Percentiles rank a stretch among this genome's conserved stretches.
Conservation (phyloP, 495 filamentous ascomycete species). For the Cercophora scortea region DNA sequence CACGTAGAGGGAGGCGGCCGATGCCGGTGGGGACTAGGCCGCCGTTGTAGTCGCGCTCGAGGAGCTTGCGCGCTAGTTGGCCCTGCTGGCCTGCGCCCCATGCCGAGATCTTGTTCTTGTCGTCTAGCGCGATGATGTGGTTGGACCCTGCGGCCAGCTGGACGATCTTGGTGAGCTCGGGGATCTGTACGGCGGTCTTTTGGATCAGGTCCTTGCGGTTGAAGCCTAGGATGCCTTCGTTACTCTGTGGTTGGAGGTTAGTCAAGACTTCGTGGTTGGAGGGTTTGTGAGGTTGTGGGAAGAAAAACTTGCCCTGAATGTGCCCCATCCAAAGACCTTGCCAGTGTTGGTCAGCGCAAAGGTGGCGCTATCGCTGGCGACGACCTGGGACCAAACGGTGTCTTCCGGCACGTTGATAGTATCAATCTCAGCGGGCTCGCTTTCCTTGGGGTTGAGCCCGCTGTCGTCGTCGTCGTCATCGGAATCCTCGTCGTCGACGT, state of each 20-base stretch:
- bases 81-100: slow-evolving; percentile 70
- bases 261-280: no score
- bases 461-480: slow-evolving; percentile 32
- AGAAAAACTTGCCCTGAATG: slow-evolving; percentile 32
- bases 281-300: no score
- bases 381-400: slow-evolving; percentile 51
- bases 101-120: slow-evolving; percentile 54
- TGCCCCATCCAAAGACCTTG: slow-evolving; percentile 61
- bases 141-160: slow-evolving; percentile 56
- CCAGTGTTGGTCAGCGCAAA: slow-evolving; percentile 60
- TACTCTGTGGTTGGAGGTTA: slow-evolving; percentile 10
- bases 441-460: slow-evolving; percentile 53
- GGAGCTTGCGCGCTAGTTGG: slow-evolving; percentile 65
- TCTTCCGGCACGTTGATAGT: slow-evolving; percentile 34
- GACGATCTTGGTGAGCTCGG: slow-evolving; percentile 53
- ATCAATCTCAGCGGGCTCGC: slow-evolving; percentile 48
- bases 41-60: slow-evolving; percentile 48
- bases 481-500: slow-evolving; percentile 48
- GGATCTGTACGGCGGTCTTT: slow-evolving; percentile 25
- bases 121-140: slow-evolving; percentile 63
- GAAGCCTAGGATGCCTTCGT: slow-evolving; percentile 68
- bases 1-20: slow-evolving; percentile 48
- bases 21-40: slow-evolving; percentile 64
- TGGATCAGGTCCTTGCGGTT: slow-evolving; percentile 28
- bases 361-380: slow-evolving; percentile 54